phyloP scores from a whole-genome alignment of 306 rosid species.

The Castanea crenata region DNA sequence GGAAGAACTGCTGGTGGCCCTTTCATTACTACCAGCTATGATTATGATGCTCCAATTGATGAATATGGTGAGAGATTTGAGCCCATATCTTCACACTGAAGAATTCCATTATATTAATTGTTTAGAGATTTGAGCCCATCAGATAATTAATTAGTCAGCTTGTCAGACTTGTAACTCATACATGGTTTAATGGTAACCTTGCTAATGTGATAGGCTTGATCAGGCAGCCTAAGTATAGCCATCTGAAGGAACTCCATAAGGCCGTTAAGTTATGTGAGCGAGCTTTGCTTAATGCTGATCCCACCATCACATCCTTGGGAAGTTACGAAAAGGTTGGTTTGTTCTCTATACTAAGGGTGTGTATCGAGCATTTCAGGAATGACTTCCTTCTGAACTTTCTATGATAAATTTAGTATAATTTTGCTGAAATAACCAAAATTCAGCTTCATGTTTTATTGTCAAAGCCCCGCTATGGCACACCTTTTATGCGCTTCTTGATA shows the following conservation, averaged over 20 bases:
- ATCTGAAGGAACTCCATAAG: slow-evolving; percentile 68
- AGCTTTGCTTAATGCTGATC: slow-evolving; percentile 66
- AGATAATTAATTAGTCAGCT: not conserved
- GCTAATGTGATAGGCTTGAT: slow-evolving; percentile 38
- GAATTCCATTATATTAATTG: not conserved
- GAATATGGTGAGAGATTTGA: slow-evolving; percentile 43
- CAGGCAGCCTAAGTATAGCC: slow-evolving; percentile 76
- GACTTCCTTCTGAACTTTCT: slow-evolving; percentile 8
- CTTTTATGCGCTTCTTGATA: not conserved
- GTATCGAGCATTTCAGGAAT: not conserved
- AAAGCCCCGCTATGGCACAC: not conserved
- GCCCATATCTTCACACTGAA: too few relatives aligned
- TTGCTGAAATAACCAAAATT: not conserved
- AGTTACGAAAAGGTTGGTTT: slow-evolving; percentile 35
- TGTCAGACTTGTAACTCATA: not conserved
- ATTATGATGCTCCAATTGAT: slow-evolving; percentile 57
- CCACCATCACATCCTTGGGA: slow-evolving; percentile 47
- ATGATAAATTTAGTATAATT: not conserved
- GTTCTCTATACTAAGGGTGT: not conserved
- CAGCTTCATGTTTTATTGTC: not conserved
- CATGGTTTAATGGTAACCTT: not conserved
- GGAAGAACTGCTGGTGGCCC: slow-evolving; percentile 59
- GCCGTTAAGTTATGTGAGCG: slow-evolving; percentile 64
- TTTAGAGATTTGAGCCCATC: not conserved
- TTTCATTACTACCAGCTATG: slow-evolving; percentile 53